Evolutionary conservation across 192 early-diverging fungal genomes (phyloP).

Genomic region (Anaeromyces robustus): DNA sequence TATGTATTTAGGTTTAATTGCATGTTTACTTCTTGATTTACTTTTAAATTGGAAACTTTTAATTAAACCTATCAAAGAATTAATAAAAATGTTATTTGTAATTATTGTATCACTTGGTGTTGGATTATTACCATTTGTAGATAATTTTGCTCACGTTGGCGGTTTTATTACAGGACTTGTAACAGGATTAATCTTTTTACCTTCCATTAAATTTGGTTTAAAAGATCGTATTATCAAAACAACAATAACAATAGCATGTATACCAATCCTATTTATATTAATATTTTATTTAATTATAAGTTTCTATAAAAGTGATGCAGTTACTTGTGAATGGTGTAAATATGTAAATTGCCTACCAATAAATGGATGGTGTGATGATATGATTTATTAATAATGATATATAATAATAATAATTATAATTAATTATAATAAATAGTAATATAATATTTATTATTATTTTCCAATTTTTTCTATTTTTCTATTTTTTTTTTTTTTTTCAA

Average conservation of each 20-base stretch:
- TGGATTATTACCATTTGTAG: conserved; percentile 58
- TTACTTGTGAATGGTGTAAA: too few species aligned
- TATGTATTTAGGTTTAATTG: conserved; percentile 45
- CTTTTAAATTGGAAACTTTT: conserved; percentile 60
- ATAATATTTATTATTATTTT: too few species aligned
- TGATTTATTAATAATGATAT: too few species aligned
- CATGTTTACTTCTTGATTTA: conserved; percentile 59
- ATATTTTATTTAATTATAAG: too few species aligned
- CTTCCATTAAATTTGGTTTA: conserved; percentile 29
- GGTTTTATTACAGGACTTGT: conserved; percentile 51
- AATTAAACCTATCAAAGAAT: conserved; percentile 41
- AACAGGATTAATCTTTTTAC: conserved; percentile 56
- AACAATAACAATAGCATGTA: conserved; percentile 18
- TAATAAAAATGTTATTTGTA: conserved; percentile 45
- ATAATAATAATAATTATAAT: too few species aligned
- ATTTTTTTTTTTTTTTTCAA: too few species aligned
- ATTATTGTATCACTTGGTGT: conserved; percentile 50
- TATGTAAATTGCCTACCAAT: too few species aligned
- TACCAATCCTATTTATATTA: too few species aligned
- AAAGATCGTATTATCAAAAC: conserved; percentile 10
- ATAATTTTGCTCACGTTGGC: conserved; percentile 84
- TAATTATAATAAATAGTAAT: too few species aligned
- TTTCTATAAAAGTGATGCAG: too few species aligned
- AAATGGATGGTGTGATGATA: too few species aligned
- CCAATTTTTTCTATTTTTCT: too few species aligned